Evolutionary conservation across 495 filamentous ascomycete genomes (phyloP), one percentile per base, ranked within the genome.

Genomic region (Cetradonia linearis): DNA sequence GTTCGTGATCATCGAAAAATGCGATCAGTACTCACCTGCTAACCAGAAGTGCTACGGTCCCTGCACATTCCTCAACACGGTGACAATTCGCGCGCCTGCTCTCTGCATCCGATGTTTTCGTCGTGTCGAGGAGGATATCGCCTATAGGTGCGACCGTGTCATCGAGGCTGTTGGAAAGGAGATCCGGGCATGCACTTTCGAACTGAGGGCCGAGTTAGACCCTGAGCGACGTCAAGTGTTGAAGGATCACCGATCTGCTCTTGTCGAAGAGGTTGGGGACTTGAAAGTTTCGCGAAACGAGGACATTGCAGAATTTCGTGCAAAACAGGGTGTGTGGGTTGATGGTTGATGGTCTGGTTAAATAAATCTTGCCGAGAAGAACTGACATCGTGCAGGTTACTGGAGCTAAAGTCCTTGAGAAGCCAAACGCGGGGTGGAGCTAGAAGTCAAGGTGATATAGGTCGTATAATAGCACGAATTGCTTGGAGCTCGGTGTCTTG

Each of bases 241-340:
- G 28, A n/a, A 18, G 5, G 6, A 2, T 0, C 25, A 6, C 10
- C 14, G 5, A n/a, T 0, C 2, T 23, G 0, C 5, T 16, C 8
- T 34, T 4, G 30, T 6, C 10, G 13, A 23, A 20, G 49, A 53
- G 4, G 20, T 53, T 25, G 2, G 1, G 18, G 27, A 20, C 5
- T 53, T 53, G 16, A 14, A 23, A 30, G 3, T 4, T 1, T 4
- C 5, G 50, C 50, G 50, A 20, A n/a, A 31, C 28, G 2, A 13
- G 2, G 50, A 53, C 7, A 53, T 53, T 3, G 31, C 6, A 33
- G 16, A 0, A 33, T 31, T 53, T 33, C 18, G n/a, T 16, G 18
- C 8, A 53, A 13, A 36, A 9, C 50, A 53, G 28, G 50, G 50
- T 31, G 7, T 53, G 14, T 53, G 30, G 20, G 31, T 30, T 10